A percentile compares a stretch with the other conserved stretches of the same genome.
Evolutionary conservation across 2,329 filamentous ascomycete species (phyloP).

Genomic region (Fusarium sp.): DNA sequence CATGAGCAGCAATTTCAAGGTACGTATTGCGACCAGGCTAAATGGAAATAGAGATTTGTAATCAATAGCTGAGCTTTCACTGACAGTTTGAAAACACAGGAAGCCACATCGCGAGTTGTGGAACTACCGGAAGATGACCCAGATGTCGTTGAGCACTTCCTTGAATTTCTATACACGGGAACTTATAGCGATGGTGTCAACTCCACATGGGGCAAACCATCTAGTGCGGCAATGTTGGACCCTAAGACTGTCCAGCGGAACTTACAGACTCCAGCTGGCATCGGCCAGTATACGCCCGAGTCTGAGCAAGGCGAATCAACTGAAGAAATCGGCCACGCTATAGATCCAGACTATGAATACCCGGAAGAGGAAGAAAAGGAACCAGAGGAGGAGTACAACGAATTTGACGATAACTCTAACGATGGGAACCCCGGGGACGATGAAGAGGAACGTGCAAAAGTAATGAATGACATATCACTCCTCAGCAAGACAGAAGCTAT

Average conservation of each 20-base stretch:
- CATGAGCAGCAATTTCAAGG: constrained; percentile 46
- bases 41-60: not conserved
- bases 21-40: constrained; percentile 4
- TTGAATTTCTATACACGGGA: constrained; percentile 51
- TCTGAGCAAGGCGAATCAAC: not conserved
- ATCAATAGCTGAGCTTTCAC: not conserved
- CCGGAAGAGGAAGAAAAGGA: not conserved
- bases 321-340: not conserved
- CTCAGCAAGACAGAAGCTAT: not conserved
- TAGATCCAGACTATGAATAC: not conserved
- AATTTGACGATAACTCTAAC: constrained; percentile 18
- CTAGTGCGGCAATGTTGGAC: not conserved
- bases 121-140: constrained; percentile 51
- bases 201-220: not conserved
- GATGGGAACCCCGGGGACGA: not conserved
- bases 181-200: constrained; percentile 26
- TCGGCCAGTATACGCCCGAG: not conserved
- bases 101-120: constrained; percentile 29
- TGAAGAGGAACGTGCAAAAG: not conserved
- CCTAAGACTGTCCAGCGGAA: not conserved
- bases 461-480: not conserved
- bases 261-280: constrained; percentile 13
- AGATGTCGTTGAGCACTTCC: constrained; percentile 41
- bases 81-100: constrained; percentile 17
- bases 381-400: constrained; percentile 30